These are phyloP conservation scores for Pulveroboletus sp. DNA, from an alignment of 768 basidiomycete genomes.

Conservation along the genomic window DNA sequence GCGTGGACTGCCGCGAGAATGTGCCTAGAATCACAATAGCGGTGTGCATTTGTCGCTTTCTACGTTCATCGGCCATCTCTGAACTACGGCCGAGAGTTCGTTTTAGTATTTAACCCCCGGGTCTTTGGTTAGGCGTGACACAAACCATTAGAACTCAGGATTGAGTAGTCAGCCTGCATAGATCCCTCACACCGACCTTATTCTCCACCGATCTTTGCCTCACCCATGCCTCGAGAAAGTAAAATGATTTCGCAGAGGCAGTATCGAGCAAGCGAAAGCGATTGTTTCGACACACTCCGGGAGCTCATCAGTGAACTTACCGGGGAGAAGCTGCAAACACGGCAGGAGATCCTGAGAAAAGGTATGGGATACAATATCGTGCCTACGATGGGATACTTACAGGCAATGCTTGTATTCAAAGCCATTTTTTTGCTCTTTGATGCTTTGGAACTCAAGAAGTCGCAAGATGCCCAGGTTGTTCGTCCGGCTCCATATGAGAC, in stretches of 20 bases:
- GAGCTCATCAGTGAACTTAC: constrained; percentile 16
- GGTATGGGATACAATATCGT: constrained; percentile 3
- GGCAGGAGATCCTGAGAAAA: constrained; percentile 22
- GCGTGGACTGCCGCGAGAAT: too few relatives aligned
- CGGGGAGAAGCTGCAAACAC: constrained; percentile 8
- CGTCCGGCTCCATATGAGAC: background rate
- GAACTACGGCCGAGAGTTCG: too few relatives aligned
- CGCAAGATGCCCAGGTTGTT: background rate
- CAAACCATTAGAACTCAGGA: too few relatives aligned
- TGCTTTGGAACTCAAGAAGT: background rate
- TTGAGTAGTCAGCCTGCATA: too few relatives aligned
- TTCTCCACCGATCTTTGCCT: too few relatives aligned
- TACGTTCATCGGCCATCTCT: too few relatives aligned
- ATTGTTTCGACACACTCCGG: constrained; percentile 20
- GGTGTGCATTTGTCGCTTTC: too few relatives aligned
- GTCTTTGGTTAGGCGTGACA: too few relatives aligned
- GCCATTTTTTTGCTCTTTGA: constrained; percentile 9
- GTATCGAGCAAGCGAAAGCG: constrained; percentile 21
- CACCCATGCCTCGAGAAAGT: background rate
- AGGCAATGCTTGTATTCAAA: background rate
- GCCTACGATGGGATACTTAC: background rate
- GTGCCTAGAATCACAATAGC: too few relatives aligned
- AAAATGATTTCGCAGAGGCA: constrained; percentile 15
- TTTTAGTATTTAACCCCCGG: too few relatives aligned
- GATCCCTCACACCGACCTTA: too few relatives aligned